phyloP scores from a whole-genome alignment of 2,329 filamentous ascomycete genomes.

The Ambrosiella beaveri region DNA sequence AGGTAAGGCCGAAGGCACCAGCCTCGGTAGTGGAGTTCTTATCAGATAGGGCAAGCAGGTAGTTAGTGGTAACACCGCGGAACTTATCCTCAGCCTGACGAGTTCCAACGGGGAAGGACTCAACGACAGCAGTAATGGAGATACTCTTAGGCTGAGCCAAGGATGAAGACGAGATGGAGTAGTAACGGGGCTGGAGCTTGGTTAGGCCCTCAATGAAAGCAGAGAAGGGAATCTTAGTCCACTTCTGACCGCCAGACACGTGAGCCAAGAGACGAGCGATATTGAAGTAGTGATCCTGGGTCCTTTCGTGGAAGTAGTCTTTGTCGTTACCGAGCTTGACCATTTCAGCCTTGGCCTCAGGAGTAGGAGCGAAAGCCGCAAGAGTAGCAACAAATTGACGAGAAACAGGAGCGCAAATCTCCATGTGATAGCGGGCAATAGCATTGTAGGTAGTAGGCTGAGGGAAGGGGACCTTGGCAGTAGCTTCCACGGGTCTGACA shows the following conservation, averaged over 20 bases:
- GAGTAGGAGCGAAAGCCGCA: conserved; percentile 75
- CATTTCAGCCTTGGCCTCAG: conserved; percentile 73
- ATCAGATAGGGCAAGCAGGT: conserved; percentile 82
- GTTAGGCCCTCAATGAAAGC: conserved; percentile 82
- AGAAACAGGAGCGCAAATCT: conserved; percentile 87
- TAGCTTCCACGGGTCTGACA: conserved; percentile 83
- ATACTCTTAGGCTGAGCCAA: conserved; percentile 87
- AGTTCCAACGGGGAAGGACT: conserved; percentile 61
- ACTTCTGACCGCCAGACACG: conserved; percentile 56
- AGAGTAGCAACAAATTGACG: conserved; percentile 84
- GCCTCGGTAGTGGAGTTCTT: conserved; percentile 76
- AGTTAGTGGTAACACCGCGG: conserved; percentile 93
- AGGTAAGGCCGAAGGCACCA: conserved; percentile 68
- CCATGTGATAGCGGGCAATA: conserved; percentile 85
- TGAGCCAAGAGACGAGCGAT: conserved; percentile 68
- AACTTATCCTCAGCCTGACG: conserved; percentile 53
- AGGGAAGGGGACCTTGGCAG: conserved; percentile 93
- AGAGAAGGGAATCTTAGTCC: conserved; percentile 79
- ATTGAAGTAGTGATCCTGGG: conserved; percentile 68
- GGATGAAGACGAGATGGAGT: conserved; percentile 97
- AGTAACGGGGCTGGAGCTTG: conserved; percentile 95
- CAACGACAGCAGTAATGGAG: conserved; percentile 86
- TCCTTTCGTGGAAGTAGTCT: conserved; percentile 82
- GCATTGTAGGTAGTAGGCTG: conserved; percentile 93
- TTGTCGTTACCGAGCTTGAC: conserved; percentile 78